Evolutionary conservation across 257 asterid species (phyloP).

Genomic region (Lavandula angustifolia): DNA sequence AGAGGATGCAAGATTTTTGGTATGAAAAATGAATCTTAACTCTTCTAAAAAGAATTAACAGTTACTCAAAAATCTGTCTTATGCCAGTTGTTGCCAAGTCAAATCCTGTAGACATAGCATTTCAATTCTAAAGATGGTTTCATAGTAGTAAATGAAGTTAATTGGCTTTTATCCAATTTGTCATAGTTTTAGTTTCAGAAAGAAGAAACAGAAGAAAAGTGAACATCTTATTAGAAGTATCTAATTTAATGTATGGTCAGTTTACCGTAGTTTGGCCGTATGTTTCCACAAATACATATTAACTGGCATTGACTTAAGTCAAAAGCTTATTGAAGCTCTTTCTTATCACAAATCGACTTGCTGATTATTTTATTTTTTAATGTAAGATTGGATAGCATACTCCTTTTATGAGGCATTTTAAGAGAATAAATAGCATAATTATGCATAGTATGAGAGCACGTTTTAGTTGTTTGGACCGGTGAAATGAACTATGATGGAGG

Average conservation of each 20-base stretch:
- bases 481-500: too few relatives aligned
- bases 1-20: slow-evolving; percentile 31
- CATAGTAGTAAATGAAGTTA: neutral
- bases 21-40: slow-evolving; percentile 19
- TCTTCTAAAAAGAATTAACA: slow-evolving; percentile 28
- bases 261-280: too few relatives aligned
- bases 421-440: too few relatives aligned
- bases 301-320: too few relatives aligned
- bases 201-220: neutral
- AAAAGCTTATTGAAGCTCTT: too few relatives aligned
- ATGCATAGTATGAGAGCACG: too few relatives aligned
- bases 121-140: slow-evolving; percentile 15
- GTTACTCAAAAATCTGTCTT: slow-evolving; percentile 13
- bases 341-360: neutral
- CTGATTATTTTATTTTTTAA: neutral
- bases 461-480: too few relatives aligned
- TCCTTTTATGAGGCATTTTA: too few relatives aligned
- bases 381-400: too few relatives aligned
- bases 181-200: neutral
- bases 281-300: too few relatives aligned
- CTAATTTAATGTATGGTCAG: neutral
- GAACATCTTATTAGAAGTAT: neutral
- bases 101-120: slow-evolving; percentile 5
- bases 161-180: neutral
- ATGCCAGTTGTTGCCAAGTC: neutral